Base-by-base conservation (phyloP, 306 rosid species). In the Comarum palustre region DNA sequence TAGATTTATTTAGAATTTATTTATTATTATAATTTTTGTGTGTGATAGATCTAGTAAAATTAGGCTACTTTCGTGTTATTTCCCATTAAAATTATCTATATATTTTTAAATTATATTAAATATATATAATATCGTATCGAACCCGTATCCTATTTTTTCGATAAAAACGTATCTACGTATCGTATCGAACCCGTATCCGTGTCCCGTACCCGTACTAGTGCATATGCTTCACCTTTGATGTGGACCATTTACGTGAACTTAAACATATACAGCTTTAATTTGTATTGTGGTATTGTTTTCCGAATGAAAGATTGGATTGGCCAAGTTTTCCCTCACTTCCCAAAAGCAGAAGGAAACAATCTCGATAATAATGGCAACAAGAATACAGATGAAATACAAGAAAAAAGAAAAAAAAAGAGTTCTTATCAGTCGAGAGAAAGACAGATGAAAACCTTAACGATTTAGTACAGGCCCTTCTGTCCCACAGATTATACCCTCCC, bases 371-470 rank as follows among this genome's bases (percentile, higher is more conserved):
- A 68, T 47, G 27, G 42, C 39, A 54, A 68, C 43, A 19, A 29
- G 59, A 47, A n/a, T n/a, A n/a, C n/a, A n/a, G n/a, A n/a, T 46
- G 72, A 68, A 29, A 50, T 69, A 27, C 36, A 25, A 4, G 59
- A 25, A 43, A 36, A 68, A 29, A 16, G 16, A 4, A 58, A 25
- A 43, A 36, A 68, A 29, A 16, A 38, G 27, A 36, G 39, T 68
- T 68, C 6, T 3, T 45, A 46, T 68, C 58, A 68, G 25, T 29
- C 20, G 0, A 46, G 10, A 66, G 17, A 68, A 15, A 20, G 72
- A 68, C 27, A 41, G n/a, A 45, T 51, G 1, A 47, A 17, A 6
- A 45, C 38, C 4, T 16, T 42, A 29, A 46, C 38, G 13, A 5
- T 24, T 36, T n/a, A 8, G 34, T 27, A 42, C 24, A 51, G 13